Percentiles rank a stretch among this genome's conserved stretches.
Evolutionary conservation across 2,329 filamentous ascomycete species (phyloP).

Genomic region (Diaporthe destruens): DNA sequence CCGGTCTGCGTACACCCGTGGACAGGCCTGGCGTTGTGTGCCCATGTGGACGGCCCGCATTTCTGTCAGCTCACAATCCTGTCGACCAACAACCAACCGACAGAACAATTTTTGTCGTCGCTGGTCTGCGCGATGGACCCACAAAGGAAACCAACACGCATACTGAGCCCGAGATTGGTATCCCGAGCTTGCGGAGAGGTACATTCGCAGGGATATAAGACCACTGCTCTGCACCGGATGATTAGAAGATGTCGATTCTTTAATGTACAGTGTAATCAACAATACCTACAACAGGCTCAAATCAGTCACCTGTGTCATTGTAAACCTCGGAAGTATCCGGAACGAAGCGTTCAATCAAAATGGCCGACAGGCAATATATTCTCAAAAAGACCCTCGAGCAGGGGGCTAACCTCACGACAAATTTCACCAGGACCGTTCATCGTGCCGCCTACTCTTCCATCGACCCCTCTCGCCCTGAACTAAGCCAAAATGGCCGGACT

Average conservation of each 20-base stretch:
- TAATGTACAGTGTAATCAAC: background rate
- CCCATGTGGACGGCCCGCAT: background rate
- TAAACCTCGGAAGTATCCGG: background rate
- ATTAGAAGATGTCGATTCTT: background rate
- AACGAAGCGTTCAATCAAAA: background rate
- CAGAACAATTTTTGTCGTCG: constrained; percentile 7
- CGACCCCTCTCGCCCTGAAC: constrained; percentile 22
- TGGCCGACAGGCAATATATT: background rate
- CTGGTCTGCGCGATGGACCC: background rate
- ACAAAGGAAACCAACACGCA: background rate
- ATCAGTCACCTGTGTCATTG: background rate
- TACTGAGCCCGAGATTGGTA: background rate
- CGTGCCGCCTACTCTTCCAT: constrained; percentile 28
- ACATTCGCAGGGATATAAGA: constrained; percentile 5
- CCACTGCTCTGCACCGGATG: background rate
- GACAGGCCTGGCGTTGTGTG: too few relatives aligned
- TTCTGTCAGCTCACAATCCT: too few relatives aligned
- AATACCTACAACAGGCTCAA: background rate
- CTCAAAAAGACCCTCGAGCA: constrained; percentile 8
- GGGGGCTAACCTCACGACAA: constrained; percentile 5
- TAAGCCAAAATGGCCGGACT: constrained; percentile 34
- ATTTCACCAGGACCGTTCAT: constrained; percentile 29
- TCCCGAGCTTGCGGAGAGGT: too few relatives aligned
- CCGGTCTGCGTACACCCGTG: too few relatives aligned
- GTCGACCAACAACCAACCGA: background rate